Conservation (phyloP, 495 filamentous ascomycete species). For the Neurospora tetrasperma region DNA sequence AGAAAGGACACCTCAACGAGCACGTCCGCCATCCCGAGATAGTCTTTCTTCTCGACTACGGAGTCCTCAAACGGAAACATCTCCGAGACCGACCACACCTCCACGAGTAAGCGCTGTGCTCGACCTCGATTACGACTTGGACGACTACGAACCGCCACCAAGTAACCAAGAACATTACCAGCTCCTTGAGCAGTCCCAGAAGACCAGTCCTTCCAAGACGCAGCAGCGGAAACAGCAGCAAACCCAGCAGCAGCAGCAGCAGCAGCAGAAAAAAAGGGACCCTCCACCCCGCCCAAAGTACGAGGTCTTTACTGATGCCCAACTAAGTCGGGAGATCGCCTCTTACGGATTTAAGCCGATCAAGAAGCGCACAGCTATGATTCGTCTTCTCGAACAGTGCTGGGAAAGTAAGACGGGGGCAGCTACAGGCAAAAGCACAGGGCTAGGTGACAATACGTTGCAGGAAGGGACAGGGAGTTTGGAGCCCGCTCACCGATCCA, state of each 20-base stretch:
- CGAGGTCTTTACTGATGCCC: conserved; percentile 49
- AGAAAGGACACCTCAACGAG: background rate
- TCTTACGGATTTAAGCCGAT: conserved; percentile 68
- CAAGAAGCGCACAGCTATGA: conserved; percentile 59
- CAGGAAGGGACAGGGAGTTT: background rate
- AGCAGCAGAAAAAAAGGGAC: conserved; percentile 12
- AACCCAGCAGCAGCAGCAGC: background rate
- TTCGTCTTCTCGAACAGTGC: conserved; percentile 59
- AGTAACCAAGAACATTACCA: conserved; percentile 24
- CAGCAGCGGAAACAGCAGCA: background rate
- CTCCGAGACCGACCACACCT: background rate
- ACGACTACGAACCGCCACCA: conserved; percentile 22
- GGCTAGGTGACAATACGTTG: background rate
- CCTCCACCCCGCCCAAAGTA: conserved; percentile 44
- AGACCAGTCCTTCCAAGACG: conserved; percentile 1
- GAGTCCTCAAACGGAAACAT: background rate
- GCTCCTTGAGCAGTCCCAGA: conserved; percentile 13
- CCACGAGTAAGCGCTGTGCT: background rate
- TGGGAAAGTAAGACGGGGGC: conserved; percentile 45
- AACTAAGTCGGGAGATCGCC: conserved; percentile 51
- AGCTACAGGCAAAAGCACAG: background rate
- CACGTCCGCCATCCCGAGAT: background rate
- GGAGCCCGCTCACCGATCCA: background rate
- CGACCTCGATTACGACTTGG: background rate
- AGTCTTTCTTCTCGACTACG: rapidly evolving